Percentiles rank a stretch among this genome's conserved stretches.
Evolutionary conservation across 2,329 filamentous ascomycete species (phyloP).

Genomic region (Neodidymelliopsis sp.): DNA sequence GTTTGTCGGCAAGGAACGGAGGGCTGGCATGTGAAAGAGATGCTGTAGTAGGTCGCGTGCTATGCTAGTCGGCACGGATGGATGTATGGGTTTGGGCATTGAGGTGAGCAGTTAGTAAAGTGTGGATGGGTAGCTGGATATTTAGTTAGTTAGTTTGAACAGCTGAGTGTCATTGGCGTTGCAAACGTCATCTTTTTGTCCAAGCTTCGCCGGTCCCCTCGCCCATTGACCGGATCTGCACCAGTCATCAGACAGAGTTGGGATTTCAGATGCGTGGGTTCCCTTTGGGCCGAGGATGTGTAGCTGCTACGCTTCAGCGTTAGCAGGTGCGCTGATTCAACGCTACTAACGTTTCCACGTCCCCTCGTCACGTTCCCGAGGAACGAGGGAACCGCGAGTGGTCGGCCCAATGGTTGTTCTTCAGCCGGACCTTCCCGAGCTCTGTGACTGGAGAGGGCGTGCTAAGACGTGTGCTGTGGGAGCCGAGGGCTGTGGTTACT

Average conservation of each 20-base stretch:
- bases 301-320: slow-evolving; percentile 18
- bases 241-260: too few relatives aligned
- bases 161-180: neutral
- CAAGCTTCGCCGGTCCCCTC: slow-evolving; percentile 33
- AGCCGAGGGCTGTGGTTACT: slow-evolving; percentile 28
- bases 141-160: too few relatives aligned
- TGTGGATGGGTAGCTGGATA: too few relatives aligned
- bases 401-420: slow-evolving; percentile 48
- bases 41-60: slow-evolving; percentile 33
- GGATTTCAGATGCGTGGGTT: slow-evolving; percentile 20
- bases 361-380: too few relatives aligned
- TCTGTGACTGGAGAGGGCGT: slow-evolving; percentile 28
- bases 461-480: slow-evolving; percentile 26
- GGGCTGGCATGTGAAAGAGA: slow-evolving; percentile 49
- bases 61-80: too few relatives aligned
- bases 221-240: slow-evolving; percentile 18
- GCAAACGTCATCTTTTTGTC: slow-evolving; percentile 42
- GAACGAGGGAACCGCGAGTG: too few relatives aligned
- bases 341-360: too few relatives aligned
- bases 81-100: too few relatives aligned
- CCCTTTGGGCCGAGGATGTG: slow-evolving; percentile 47
- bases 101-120: too few relatives aligned
- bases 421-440: slow-evolving; percentile 44
- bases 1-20: too few relatives aligned
- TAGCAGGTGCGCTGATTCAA: slow-evolving; percentile 23